Evolutionary conservation across 2,329 filamentous ascomycete species (phyloP).

Genomic region (Mycosphaerella arachidis): DNA sequence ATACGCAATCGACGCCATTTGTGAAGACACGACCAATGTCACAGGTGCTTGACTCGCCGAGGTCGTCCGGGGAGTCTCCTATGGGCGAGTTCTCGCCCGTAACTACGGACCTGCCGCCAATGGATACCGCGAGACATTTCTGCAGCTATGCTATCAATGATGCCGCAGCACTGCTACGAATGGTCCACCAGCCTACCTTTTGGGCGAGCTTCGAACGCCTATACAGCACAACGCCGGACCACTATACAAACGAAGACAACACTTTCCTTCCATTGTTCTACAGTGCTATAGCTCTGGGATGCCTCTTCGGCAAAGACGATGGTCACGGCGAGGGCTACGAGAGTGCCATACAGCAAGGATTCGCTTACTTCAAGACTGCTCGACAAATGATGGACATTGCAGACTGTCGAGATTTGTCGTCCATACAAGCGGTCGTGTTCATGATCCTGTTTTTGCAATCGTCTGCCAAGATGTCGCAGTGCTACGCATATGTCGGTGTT

Average conservation of each 20-base stretch:
- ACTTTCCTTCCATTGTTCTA: conserved; percentile 47
- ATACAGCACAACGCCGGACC: conserved; percentile 60
- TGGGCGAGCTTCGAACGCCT: conserved; percentile 71
- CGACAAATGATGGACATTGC: conserved; percentile 49
- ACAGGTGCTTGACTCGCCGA: conserved; percentile 64
- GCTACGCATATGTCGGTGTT: conserved; percentile 51
- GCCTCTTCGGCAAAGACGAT: conserved; percentile 43
- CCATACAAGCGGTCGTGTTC: conserved; percentile 49
- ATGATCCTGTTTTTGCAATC: conserved; percentile 53
- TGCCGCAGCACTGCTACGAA: conserved; percentile 60
- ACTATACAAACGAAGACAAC: conserved; percentile 44
- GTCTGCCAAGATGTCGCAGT: conserved; percentile 50
- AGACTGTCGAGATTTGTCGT: conserved; percentile 48
- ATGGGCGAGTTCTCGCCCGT: conserved; percentile 50
- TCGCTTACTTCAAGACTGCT: conserved; percentile 47
- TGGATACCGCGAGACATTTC: conserved; percentile 52
- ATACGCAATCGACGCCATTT: conserved; percentile 55
- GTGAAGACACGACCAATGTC: conserved; percentile 51
- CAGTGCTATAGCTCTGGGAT: conserved; percentile 45
- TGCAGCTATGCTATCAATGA: conserved; percentile 60
- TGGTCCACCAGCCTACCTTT: conserved; percentile 78
- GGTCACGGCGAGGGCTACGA: conserved; percentile 40
- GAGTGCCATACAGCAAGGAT: conserved; percentile 46
- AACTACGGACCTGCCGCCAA: conserved; percentile 63
- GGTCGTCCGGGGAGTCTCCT: conserved; percentile 56